Evolutionary conservation across 352 stramenopile species (phyloP).

Genomic region (Phytopythium ostracodes): DNA sequence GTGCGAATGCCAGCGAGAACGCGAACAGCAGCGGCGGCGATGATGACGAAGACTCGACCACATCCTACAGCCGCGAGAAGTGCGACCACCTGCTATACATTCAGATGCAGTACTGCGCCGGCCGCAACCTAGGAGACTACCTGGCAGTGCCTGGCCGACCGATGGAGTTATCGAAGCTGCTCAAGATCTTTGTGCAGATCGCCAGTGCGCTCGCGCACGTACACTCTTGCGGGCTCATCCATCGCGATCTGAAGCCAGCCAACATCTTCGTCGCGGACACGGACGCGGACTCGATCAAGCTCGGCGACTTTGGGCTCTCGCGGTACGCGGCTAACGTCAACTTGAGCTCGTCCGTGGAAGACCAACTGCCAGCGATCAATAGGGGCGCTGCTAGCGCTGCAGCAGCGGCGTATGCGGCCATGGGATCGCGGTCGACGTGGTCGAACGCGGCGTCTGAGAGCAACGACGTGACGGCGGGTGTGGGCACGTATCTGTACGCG

Average conservation of each 20-base stretch:
- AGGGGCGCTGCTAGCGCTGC: constrained; percentile 9
- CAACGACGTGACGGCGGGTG: constrained; percentile 79
- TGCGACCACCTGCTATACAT: constrained; percentile 91
- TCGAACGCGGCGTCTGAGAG: constrained; percentile 59
- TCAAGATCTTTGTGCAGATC: constrained; percentile 89
- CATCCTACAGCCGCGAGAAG: constrained; percentile 40
- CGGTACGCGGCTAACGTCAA: constrained; percentile 82
- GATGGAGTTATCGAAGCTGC: constrained; percentile 73
- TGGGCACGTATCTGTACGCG: constrained; percentile 90
- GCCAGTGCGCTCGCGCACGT: constrained; percentile 88
- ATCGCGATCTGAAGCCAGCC: constrained; percentile 90
- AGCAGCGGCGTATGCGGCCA: constrained; percentile 13
- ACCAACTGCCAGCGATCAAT: constrained; percentile 14
- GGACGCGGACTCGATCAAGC: constrained; percentile 82
- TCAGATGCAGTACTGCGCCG: constrained; percentile 91
- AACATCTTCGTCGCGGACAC: constrained; percentile 91
- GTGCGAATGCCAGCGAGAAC: neutral
- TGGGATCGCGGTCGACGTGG: constrained; percentile 51
- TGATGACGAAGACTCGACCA: constrained; percentile 32
- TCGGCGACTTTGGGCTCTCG: constrained; percentile 89
- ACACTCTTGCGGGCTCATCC: constrained; percentile 87
- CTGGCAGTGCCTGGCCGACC: constrained; percentile 58
- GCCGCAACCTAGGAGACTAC: constrained; percentile 83
- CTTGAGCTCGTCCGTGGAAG: constrained; percentile 38
- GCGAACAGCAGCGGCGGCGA: constrained; percentile 13